Conservation (phyloP, 2,329 filamentous ascomycete species). For the Botrytis cinerea region DNA sequence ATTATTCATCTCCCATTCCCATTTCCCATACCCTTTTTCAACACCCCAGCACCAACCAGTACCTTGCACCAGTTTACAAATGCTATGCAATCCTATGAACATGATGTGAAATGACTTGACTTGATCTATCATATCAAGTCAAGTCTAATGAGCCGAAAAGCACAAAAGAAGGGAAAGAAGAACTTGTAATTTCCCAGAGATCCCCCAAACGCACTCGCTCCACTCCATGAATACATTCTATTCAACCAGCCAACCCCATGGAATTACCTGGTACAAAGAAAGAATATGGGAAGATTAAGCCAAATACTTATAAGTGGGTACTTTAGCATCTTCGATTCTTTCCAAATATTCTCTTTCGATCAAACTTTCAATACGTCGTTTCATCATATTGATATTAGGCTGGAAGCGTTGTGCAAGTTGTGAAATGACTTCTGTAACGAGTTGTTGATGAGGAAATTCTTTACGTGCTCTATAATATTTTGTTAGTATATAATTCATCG, state of each 20-base stretch:
- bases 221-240: not conserved
- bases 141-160: not conserved
- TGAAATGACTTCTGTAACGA: conserved; percentile 71
- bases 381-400: conserved; percentile 75
- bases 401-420: conserved; percentile 70
- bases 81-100: not conserved
- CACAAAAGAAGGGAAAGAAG: not conserved
- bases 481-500: conserved; percentile 40
- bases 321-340: conserved; percentile 64
- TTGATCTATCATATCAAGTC: not conserved
- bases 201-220: not conserved
- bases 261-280: no score
- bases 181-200: not conserved
- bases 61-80: not conserved
- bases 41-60: conserved; percentile 3
- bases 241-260: not conserved
- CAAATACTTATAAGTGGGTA: conserved; percentile 70
- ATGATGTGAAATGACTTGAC: not conserved
- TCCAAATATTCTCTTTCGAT: conserved; percentile 78
- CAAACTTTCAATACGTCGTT: conserved; percentile 76
- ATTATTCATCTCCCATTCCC: not conserved
- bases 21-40: conserved; percentile 1
- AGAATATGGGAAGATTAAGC: conserved; percentile 49
- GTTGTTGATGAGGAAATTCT: conserved; percentile 66
- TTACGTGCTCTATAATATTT: conserved; percentile 67